Evolutionary conservation across 2,329 filamentous ascomycete species (phyloP).

Genomic region (Akanthomyces lecanii): DNA sequence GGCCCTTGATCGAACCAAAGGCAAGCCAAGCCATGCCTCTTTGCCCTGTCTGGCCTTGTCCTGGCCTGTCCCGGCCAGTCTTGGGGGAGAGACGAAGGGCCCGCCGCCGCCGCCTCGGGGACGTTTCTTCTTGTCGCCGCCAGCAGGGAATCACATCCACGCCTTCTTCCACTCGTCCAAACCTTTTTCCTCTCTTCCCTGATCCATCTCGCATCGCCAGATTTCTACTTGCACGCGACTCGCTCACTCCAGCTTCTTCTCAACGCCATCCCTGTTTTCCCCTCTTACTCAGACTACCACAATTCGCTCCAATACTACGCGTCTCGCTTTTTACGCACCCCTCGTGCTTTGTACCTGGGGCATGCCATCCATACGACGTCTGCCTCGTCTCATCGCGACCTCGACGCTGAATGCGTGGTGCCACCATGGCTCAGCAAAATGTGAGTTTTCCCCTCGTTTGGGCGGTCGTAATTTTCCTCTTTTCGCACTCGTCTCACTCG

Average conservation of each 20-base stretch:
- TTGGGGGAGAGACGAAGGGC: slow-evolving; percentile 6
- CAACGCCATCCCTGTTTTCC: background rate
- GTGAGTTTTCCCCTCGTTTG: slow-evolving; percentile 25
- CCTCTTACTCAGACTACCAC: background rate
- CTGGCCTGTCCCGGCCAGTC: background rate
- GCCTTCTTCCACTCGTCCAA: slow-evolving; percentile 17
- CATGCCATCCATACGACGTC: slow-evolving; percentile 26
- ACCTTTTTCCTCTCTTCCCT: slow-evolving; percentile 14
- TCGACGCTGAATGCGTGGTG: slow-evolving; percentile 31
- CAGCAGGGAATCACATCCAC: slow-evolving; percentile 28
- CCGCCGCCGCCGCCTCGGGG: slow-evolving; percentile 33
- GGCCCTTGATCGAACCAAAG: slow-evolving; percentile 4
- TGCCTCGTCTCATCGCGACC: slow-evolving; percentile 30
- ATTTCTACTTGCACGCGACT: background rate
- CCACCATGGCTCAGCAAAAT: slow-evolving; percentile 38
- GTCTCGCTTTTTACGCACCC: slow-evolving; percentile 18
- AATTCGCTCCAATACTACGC: background rate
- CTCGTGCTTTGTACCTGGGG: slow-evolving; percentile 23
- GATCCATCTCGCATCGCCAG: slow-evolving; percentile 7
- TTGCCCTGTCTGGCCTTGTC: background rate
- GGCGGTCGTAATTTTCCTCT: slow-evolving; percentile 17
- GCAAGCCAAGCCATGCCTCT: slow-evolving; percentile 1
- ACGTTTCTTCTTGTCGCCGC: slow-evolving; percentile 37
- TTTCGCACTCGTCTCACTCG: slow-evolving; percentile 19
- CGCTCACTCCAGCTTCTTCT: background rate